Evolutionary conservation across 2,329 filamentous ascomycete species (phyloP).

Genomic region (Microcyclosporella mali): DNA sequence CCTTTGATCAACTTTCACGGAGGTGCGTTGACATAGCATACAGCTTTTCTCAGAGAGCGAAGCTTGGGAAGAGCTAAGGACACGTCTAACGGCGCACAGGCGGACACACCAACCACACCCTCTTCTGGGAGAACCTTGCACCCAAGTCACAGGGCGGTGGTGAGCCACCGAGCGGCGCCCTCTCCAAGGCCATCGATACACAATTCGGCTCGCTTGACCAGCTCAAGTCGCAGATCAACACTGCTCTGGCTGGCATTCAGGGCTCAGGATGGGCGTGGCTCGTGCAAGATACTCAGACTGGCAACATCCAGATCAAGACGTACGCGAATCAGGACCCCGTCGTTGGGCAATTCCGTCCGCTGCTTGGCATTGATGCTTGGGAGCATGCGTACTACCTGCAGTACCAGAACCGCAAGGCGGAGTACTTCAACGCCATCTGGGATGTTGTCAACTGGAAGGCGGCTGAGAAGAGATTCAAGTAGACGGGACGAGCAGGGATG

Average conservation of each 20-base stretch:
- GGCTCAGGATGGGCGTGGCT: constrained; percentile 74
- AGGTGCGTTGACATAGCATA: constrained; percentile 32
- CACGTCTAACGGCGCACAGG: constrained; percentile 27
- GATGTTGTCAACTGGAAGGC: constrained; percentile 95
- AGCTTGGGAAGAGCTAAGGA: background rate
- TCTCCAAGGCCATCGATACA: constrained; percentile 53
- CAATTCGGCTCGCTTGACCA: constrained; percentile 54
- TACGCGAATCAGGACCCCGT: constrained; percentile 88
- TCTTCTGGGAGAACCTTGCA: constrained; percentile 66
- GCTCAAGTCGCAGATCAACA: constrained; percentile 59
- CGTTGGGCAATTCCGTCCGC: constrained; percentile 70
- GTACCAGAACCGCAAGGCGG: constrained; percentile 94
- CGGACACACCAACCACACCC: constrained; percentile 61
- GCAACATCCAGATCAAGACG: constrained; percentile 64
- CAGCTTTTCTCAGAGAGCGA: background rate
- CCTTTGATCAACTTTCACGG: constrained; percentile 62
- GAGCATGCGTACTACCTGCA: constrained; percentile 95
- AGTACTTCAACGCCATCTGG: constrained; percentile 92
- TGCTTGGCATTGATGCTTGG: constrained; percentile 90
- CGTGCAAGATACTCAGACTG: constrained; percentile 58
- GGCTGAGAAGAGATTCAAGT: constrained; percentile 44
- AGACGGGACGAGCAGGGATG: constrained; percentile 8
- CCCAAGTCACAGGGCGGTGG: constrained; percentile 62
- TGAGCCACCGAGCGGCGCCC: constrained; percentile 53
- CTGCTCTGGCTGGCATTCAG: constrained; percentile 59